Conservation (phyloP, 73 alveolate genomes). For the Tetrahymena borealis region DNA sequence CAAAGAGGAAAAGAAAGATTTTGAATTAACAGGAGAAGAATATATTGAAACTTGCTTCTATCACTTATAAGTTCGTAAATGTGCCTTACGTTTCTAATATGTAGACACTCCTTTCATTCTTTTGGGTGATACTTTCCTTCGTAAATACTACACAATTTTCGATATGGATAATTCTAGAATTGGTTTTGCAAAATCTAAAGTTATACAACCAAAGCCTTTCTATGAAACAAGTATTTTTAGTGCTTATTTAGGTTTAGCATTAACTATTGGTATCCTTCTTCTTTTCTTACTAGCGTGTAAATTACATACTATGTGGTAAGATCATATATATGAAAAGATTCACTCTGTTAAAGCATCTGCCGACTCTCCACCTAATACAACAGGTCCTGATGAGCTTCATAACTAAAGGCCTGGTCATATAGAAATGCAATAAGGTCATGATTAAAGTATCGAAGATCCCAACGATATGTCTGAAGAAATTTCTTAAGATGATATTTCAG, state of each 20-base stretch:
- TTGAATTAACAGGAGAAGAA: neutral
- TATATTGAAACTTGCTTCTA: neutral
- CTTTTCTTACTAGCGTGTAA: neutral
- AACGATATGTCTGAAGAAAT: neutral
- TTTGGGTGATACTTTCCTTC: conserved; percentile 80
- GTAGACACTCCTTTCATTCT: conserved; percentile 49
- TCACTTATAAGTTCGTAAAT: neutral
- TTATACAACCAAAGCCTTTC: neutral
- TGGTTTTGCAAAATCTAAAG: conserved; percentile 48
- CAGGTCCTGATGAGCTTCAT: neutral
- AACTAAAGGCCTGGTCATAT: neutral
- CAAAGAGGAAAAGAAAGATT: neutral
- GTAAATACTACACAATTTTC: conserved; percentile 73
- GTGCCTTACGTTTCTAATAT: neutral
- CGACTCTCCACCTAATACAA: neutral
- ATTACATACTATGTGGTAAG: neutral
- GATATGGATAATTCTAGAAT: conserved; percentile 64
- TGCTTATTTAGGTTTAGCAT: neutral
- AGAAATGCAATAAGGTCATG: neutral
- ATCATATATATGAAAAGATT: neutral
- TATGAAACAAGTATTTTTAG: neutral
- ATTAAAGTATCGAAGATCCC: neutral
- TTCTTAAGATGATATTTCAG: neutral
- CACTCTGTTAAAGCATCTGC: neutral
- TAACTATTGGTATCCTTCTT: neutral